Percentiles rank a stretch among this genome's conserved stretches.
Conservation (phyloP, 176 grass and related monocot genomes). For the Melocanna baccifera region DNA sequence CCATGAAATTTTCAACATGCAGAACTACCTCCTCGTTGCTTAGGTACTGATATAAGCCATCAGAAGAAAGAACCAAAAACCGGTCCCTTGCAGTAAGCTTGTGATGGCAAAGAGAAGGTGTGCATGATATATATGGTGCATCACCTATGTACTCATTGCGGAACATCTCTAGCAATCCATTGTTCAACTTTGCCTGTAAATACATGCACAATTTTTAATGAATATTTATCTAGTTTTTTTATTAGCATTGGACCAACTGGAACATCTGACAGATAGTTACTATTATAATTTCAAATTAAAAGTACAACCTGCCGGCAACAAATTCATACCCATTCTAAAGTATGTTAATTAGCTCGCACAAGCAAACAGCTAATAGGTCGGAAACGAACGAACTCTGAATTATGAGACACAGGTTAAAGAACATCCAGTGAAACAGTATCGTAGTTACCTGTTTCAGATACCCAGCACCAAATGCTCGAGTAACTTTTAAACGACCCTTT, state of each 20-base stretch:
- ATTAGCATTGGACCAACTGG: neutral
- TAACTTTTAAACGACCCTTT: conserved; percentile 86
- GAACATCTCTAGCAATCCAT: conserved; percentile 85
- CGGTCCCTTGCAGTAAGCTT: conserved; percentile 61
- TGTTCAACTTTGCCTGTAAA: conserved; percentile 70
- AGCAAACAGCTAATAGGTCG: neutral
- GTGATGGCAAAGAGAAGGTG: conserved; percentile 74
- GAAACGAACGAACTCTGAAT: neutral
- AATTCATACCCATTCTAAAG: neutral
- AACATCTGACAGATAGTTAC: neutral
- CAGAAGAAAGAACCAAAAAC: conserved; percentile 93
- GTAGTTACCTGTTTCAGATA: conserved; percentile 87
- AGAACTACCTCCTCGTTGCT: conserved; percentile 91
- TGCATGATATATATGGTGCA: conserved; percentile 74
- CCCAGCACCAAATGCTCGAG: conserved; percentile 85
- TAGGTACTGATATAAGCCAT: conserved; percentile 89
- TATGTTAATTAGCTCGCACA: neutral
- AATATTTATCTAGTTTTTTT: neutral
- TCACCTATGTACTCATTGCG: conserved; percentile 76
- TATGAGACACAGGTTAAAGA: neutral
- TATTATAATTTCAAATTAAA: neutral
- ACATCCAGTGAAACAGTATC: neutral
- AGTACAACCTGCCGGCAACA: neutral
- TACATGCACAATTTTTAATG: neutral
- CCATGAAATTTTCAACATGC: conserved; percentile 93